phyloP scores from a whole-genome alignment of 106 monocot genomes.

The Amphibolis antarctica region DNA sequence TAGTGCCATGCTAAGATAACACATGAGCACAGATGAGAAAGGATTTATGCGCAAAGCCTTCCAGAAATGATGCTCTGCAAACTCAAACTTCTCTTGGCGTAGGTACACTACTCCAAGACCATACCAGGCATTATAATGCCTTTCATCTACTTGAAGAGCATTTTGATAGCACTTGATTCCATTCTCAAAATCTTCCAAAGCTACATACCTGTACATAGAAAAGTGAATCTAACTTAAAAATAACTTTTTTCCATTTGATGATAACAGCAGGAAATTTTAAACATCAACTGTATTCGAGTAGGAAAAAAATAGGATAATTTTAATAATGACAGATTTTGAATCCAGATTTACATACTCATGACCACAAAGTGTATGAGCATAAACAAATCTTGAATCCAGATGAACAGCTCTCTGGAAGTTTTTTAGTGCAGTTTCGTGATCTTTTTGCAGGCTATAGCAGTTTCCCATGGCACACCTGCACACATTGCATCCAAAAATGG shows the following conservation, averaged over 20 bases:
- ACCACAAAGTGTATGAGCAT: slow-evolving; percentile 94
- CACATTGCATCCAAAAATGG: background rate
- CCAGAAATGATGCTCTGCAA: slow-evolving; percentile 88
- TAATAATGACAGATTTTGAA: background rate
- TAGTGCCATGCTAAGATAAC: slow-evolving; percentile 91
- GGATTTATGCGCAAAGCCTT: slow-evolving; percentile 66
- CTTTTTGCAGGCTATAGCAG: slow-evolving; percentile 92
- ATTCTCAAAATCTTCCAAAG: slow-evolving; percentile 91
- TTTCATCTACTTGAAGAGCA: slow-evolving; percentile 82
- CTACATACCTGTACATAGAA: slow-evolving; percentile 43
- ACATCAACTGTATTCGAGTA: background rate
- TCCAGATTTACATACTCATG: slow-evolving; percentile 50
- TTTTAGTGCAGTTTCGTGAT: slow-evolving; percentile 95
- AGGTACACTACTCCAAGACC: slow-evolving; percentile 87
- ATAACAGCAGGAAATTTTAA: too few relatives aligned
- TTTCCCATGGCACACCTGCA: slow-evolving; percentile 95
- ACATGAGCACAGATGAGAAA: slow-evolving; percentile 84
- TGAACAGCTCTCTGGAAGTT: slow-evolving; percentile 88
- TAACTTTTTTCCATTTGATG: background rate
- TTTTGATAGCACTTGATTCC: slow-evolving; percentile 82
- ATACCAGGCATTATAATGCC: slow-evolving; percentile 98
- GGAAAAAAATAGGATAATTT: background rate
- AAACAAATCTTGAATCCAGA: slow-evolving; percentile 75
- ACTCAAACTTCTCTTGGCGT: slow-evolving; percentile 94
- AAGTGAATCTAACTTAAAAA: background rate